Percentiles rank a stretch among this genome's conserved stretches.
phyloP scores from a whole-genome alignment of 345 rosid genomes.

The Raphanus raphanistrum region DNA sequence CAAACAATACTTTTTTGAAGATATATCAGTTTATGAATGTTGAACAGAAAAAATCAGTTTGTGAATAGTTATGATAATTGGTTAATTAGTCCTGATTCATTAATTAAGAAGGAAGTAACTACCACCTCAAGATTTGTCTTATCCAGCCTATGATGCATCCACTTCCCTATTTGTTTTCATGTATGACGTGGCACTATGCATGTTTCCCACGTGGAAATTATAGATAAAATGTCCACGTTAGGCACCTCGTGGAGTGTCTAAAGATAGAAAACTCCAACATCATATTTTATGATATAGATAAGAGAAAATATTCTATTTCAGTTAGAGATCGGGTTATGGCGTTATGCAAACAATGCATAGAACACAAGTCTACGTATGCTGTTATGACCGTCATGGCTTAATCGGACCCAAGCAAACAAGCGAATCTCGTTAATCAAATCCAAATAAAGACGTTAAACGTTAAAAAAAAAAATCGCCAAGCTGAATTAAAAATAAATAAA shows the following conservation, averaged over 20 bases:
- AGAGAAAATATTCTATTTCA: not conserved
- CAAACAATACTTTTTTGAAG: not conserved
- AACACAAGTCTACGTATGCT: not conserved
- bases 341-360: not conserved
- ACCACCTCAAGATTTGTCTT: not conserved
- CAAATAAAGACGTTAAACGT: not conserved
- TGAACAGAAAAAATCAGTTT: too few species aligned
- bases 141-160: not conserved
- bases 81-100: not conserved
- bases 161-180: conserved; percentile 2
- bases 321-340: not conserved
- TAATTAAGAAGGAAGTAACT: not conserved
- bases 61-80: not conserved
- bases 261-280: conserved; percentile 28
- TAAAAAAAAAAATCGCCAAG: not conserved
- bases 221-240: conserved; percentile 15
- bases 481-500: not conserved
- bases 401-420: not conserved
- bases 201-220: conserved; percentile 24
- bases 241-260: conserved; percentile 22
- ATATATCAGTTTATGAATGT: not conserved
- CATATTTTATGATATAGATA: not conserved
- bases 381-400: not conserved
- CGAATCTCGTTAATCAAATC: not conserved
- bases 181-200: conserved; percentile 32